Conservation (phyloP, 225 moss, liverwort and hornwort species). For the Takakia lepidozioides region DNA sequence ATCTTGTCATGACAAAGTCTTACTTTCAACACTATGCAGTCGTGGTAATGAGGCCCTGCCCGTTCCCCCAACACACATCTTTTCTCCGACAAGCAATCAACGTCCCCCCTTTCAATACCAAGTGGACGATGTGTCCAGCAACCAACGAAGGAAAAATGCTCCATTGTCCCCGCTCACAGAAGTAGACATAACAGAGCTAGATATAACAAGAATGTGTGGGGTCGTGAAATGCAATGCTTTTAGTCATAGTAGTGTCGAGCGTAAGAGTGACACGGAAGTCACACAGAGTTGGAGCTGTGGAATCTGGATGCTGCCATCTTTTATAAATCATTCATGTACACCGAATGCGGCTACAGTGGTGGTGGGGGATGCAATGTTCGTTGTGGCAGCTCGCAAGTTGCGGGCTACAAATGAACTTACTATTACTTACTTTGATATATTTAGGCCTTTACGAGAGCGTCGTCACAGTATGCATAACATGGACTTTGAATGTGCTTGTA, state of each 20-base stretch:
- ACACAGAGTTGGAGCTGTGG: conserved; percentile 24
- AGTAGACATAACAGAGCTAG: no score
- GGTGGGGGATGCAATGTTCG: conserved; percentile 41
- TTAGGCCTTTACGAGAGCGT: conserved; percentile 23
- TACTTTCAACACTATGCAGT: conserved; percentile 16
- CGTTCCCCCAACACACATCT: conserved; percentile 11
- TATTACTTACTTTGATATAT: conserved; percentile 48
- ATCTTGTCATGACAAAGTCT: conserved; percentile 7
- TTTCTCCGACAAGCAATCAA: no score
- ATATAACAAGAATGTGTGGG: conserved; percentile 5
- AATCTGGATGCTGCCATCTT: conserved; percentile 49
- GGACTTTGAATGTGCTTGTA: conserved; percentile 39
- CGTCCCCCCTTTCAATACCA: no score
- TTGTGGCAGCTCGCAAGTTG: conserved; percentile 22
- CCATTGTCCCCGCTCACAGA: no score
- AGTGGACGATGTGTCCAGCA: no score
- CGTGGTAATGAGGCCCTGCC: conserved; percentile 16
- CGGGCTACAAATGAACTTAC: conserved; percentile 31
- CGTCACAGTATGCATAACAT: conserved; percentile 32
- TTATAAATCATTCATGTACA: conserved; percentile 52
- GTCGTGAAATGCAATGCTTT: conserved; percentile 52
- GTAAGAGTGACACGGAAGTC: conserved; percentile 11
- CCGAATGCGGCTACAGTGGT: conserved; percentile 35
- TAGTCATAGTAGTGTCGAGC: conserved; percentile 17
- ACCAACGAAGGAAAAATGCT: no score